phyloP scores from a whole-genome alignment of 2,329 filamentous ascomycete genomes.

The Beauveria pseudobassiana region DNA sequence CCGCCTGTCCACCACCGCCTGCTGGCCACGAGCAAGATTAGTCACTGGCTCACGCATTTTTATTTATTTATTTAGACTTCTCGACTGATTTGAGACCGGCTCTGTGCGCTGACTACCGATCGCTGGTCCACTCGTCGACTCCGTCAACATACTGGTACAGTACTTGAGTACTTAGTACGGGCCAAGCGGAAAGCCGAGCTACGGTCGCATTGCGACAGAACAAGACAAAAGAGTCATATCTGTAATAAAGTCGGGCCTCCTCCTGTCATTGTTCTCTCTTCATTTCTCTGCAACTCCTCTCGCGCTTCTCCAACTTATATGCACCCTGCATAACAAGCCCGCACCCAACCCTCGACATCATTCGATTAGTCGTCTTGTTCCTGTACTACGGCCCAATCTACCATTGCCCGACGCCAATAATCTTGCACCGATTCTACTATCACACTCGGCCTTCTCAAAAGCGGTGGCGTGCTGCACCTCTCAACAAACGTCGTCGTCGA shows the following conservation, averaged over 20 bases:
- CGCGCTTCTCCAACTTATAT: background rate
- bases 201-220: conserved; percentile 1
- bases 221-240: conserved; percentile 7
- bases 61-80: background rate
- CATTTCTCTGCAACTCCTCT: background rate
- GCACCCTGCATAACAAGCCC: background rate
- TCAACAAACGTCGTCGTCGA: background rate
- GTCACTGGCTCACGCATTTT: conserved; percentile 10
- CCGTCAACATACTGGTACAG: background rate
- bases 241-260: conserved; percentile 4
- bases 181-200: conserved; percentile 10
- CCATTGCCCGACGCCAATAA: conserved; percentile 5
- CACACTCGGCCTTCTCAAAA: background rate
- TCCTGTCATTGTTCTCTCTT: background rate
- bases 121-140: background rate
- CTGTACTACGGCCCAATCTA: conserved; percentile 10
- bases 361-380: background rate
- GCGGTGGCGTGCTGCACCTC: conserved; percentile 1
- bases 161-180: background rate
- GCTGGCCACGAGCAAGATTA: conserved; percentile 7
- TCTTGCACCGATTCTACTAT: background rate
- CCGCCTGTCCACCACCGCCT: background rate
- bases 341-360: background rate
- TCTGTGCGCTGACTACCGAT: conserved; percentile 9
- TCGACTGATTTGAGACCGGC: conserved; percentile 1